Evolutionary conservation across 2,329 filamentous ascomycete genomes (phyloP), one percentile per base, ranked within the genome.

Genomic region (Colletotrichum noveboracense): DNA sequence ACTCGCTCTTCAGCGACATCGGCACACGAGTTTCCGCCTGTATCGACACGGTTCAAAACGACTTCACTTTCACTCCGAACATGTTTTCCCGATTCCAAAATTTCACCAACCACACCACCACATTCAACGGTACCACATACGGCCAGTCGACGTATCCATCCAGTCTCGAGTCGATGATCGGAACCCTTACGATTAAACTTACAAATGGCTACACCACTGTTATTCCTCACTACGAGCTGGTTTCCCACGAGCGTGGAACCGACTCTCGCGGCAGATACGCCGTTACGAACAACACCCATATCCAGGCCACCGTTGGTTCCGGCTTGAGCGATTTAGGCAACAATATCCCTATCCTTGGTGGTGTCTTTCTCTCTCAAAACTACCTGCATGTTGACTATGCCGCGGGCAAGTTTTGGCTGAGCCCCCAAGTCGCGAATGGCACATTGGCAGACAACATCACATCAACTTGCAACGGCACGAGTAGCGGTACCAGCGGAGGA

Each of bases 221-320:
- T 9, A 78, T 78, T n/a, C 77, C 77, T 3, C 77, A 78, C 21
- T 74, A 77, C 76, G 77, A 78, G 38, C 36, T 78, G 9, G 77
- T 78, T 6, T 58, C 26, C 7, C 62, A 76, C 10, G 38, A 76
- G 18, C 77, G 77, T 14, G 77, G 77, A 28, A 76, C 77, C 26
- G 74, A 77, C 36, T 16, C 73, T 6, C 77, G 74, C 5, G 77
- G 77, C 4, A 66, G 66, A 36, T 78, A 77, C 13, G 64, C 70
- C 10, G 70, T 78, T 5, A 21, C 66, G 12, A 77, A 78, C 34
- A 70, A 70, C 26, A 69, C 70, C 6, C 74, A 74, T 2, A 67
- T 78, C 12, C 67, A 61, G 36, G 74, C 76, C 14, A 48, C 73
- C 12, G 65, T 78, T 3, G 32, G 64, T 36, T 71, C 77, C 2